phyloP scores from a whole-genome alignment of 495 filamentous ascomycete species.

The Podospora conica region DNA sequence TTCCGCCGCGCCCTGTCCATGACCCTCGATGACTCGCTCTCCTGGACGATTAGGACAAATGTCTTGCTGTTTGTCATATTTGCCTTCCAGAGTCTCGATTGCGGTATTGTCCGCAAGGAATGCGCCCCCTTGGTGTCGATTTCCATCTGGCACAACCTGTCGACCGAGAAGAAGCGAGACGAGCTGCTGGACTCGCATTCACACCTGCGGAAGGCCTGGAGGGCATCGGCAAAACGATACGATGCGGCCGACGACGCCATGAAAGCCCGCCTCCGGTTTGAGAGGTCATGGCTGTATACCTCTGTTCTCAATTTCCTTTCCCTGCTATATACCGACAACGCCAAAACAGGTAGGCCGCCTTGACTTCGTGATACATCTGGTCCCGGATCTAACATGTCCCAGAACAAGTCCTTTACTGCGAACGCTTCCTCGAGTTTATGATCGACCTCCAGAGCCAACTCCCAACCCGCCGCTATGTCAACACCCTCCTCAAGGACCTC shows the following conservation, averaged over 20 bases:
- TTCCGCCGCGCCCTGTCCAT: constrained; percentile 89
- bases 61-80: constrained; percentile 81
- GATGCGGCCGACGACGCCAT: constrained; percentile 76
- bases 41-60: constrained; percentile 64
- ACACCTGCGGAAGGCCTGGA: constrained; percentile 82
- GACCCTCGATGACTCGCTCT: constrained; percentile 72
- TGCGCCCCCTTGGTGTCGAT: constrained; percentile 94
- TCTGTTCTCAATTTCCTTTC: constrained; percentile 78
- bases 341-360: constrained; percentile 27
- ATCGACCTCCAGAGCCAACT: constrained; percentile 89
- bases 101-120: constrained; percentile 82
- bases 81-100: constrained; percentile 92
- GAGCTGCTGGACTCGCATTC: constrained; percentile 59
- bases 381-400: constrained; percentile 19
- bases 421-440: constrained; percentile 85
- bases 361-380: not conserved
- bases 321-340: constrained; percentile 55
- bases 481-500: constrained; percentile 83
- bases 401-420: constrained; percentile 78
- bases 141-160: constrained; percentile 89
- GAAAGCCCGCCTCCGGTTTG: constrained; percentile 78
- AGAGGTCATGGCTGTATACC: constrained; percentile 89
- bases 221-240: constrained; percentile 76
- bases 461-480: constrained; percentile 90
- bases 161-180: constrained; percentile 60